Evolutionary conservation across 2,329 filamentous ascomycete genomes (phyloP).

Genomic region (Microthyrium microscopicum): DNA sequence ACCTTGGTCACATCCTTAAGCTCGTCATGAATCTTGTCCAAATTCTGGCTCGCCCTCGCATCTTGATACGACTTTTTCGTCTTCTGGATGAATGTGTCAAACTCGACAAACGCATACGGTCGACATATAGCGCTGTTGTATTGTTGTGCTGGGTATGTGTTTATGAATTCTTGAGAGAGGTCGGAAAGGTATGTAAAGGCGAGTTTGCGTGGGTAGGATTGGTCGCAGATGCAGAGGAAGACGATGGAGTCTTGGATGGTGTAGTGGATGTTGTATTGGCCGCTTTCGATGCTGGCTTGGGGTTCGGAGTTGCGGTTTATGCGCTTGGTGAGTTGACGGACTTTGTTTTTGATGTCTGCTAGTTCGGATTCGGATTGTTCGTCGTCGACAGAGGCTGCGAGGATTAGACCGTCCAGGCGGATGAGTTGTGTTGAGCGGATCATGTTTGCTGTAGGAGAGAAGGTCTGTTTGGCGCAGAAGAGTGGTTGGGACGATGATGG

Average conservation of each 20-base stretch:
- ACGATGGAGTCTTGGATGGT: conserved; percentile 67
- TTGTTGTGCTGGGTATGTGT: conserved; percentile 58
- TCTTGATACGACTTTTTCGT: conserved; percentile 93
- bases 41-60: conserved; percentile 73
- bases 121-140: conserved; percentile 60
- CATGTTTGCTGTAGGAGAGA: conserved; percentile 45
- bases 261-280: conserved; percentile 76
- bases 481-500: too few relatives aligned
- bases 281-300: conserved; percentile 82
- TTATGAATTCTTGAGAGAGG: conserved; percentile 77
- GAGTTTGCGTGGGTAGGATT: conserved; percentile 89
- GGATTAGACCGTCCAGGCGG: conserved; percentile 86
- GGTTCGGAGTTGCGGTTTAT: conserved; percentile 77
- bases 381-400: conserved; percentile 89
- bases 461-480: not conserved
- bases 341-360: conserved; percentile 74
- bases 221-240: conserved; percentile 88
- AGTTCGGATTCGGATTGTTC: conserved; percentile 61
- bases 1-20: conserved; percentile 95
- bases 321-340: conserved; percentile 77
- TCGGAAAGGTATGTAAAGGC: conserved; percentile 97
- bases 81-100: conserved; percentile 89
- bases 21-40: conserved; percentile 93
- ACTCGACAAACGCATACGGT: conserved; percentile 94
- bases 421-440: conserved; percentile 90